A percentile compares a stretch with the other conserved stretches of the same genome.
phyloP scores from a whole-genome alignment of 2,329 filamentous ascomycete genomes.

The Pseudogymnoascus pannorum region DNA sequence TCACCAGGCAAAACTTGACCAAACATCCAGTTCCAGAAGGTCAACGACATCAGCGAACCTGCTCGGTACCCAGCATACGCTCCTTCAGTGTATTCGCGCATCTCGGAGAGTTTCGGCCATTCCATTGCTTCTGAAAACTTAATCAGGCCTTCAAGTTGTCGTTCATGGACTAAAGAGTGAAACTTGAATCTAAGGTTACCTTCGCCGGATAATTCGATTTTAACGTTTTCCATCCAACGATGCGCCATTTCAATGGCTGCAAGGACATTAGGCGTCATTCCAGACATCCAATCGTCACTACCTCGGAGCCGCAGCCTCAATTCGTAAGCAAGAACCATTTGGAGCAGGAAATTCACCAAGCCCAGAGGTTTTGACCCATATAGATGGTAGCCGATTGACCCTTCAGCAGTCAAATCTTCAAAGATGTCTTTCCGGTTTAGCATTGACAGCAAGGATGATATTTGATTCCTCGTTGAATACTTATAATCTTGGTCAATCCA shows the following conservation, averaged over 20 bases:
- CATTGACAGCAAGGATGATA: not conserved
- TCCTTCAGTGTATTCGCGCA: not conserved
- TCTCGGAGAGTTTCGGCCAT: not conserved
- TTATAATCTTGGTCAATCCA: no score
- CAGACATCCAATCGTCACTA: not conserved
- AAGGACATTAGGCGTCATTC: not conserved
- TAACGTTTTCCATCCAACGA: not conserved
- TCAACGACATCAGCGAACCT: not conserved
- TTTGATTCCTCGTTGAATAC: no score
- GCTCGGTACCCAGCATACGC: not conserved
- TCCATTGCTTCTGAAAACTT: not conserved
- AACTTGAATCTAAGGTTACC: not conserved
- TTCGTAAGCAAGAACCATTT: not conserved
- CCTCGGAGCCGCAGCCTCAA: not conserved
- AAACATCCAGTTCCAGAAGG: not conserved
- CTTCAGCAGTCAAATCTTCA: not conserved
- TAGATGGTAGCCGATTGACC: not conserved
- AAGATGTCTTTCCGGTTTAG: not conserved
- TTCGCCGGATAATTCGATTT: not conserved
- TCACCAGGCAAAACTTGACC: not conserved
- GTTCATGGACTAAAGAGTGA: not conserved
- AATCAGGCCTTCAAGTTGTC: not conserved
- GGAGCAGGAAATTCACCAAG: not conserved
- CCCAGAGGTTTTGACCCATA: not conserved
- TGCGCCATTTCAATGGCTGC: not conserved